Base-by-base conservation (phyloP, 1,284 basidiomycete genomes). In the Phenoliferia sp. region DNA sequence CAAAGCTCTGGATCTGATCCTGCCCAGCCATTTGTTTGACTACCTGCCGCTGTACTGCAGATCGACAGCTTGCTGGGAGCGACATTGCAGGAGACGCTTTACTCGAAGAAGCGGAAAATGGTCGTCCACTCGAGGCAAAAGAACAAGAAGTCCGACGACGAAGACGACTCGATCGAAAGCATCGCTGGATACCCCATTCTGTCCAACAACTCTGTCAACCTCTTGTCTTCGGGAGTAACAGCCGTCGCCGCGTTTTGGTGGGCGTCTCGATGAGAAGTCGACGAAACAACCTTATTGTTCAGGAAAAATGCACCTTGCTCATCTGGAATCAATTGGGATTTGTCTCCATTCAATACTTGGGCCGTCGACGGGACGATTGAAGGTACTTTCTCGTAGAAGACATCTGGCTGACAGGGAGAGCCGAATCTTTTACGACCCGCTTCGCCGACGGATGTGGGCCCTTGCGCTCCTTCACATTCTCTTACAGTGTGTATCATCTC, bases 31-130 rank as follows among this genome's bases (percentile, higher is more conserved):
- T n/a, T n/a, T n/a, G 35, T 26, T 55, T 44, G 63, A 28, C 35
- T 17, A 39, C 19, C 56, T 31, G 54, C 28, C 12, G n/a, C 28
- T 31, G 17, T 35, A 55, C 39, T 44, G 64, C 69, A 90, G 88
- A 77, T 91, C 62, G 93, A 96, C 77, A 93, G 90, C 0, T 58
- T 96, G 2, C 82, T 96, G 16, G 94, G 94, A 2, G 94, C 93
- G 1, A 92, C 90, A 0, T 78, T 95, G 0, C 94, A 98, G 75
- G 82, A 85, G 65, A 94, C 92, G 2, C 84, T 87, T 28, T 96
- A 88, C 79, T 88, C 88, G 12, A 79, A 80, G 44, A 80, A 81
- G 10, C 84, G 83, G 64, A 87, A 87, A 69, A 82, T 85, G 59
- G 84, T 97, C 59, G 81, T 93, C 32, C 70, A 72, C 61, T 61